Conservation (phyloP, 169 alveolate species). For the Plasmodium falciparum region DNA sequence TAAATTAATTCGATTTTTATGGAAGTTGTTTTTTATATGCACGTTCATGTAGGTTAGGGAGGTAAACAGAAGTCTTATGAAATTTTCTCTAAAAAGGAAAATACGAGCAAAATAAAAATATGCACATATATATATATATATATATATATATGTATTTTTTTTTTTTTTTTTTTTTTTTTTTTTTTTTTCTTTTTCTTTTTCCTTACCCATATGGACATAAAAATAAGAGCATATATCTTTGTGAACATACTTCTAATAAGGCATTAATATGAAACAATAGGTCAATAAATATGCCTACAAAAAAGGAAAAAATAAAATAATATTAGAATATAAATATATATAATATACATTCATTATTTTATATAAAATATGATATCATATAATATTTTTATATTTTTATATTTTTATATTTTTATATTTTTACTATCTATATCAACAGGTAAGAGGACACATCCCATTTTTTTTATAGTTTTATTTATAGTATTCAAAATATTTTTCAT, state of each 20-base stretch:
- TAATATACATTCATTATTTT: neutral
- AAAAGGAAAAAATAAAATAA: too few relatives aligned
- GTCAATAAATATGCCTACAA: slow-evolving; percentile 55
- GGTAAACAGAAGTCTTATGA: slow-evolving; percentile 32
- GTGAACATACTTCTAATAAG: slow-evolving; percentile 39
- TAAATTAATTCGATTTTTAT: slow-evolving; percentile 60
- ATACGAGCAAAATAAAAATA: neutral
- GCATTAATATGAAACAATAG: slow-evolving; percentile 69
- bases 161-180: too few relatives aligned
- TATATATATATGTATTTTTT: too few relatives aligned
- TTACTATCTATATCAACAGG: slow-evolving; percentile 75
- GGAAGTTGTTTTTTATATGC: slow-evolving; percentile 55
- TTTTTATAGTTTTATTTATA: slow-evolving; percentile 44
- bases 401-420: neutral
- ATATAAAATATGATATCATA: neutral
- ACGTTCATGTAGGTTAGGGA: slow-evolving; percentile 67
- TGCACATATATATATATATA: too few relatives aligned
- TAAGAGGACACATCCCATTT: slow-evolving; percentile 43
- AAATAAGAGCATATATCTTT: slow-evolving; percentile 60
- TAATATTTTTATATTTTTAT: neutral
- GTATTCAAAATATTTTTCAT: slow-evolving; percentile 25
- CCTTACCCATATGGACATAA: slow-evolving; percentile 62
- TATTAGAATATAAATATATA: neutral
- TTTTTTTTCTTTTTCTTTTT: neutral
- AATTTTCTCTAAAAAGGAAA: slow-evolving; percentile 35